These are phyloP conservation scores for Xylaria flabelliformis DNA, from an alignment of 495 filamentous ascomycete genomes.

Conservation along the genomic window DNA sequence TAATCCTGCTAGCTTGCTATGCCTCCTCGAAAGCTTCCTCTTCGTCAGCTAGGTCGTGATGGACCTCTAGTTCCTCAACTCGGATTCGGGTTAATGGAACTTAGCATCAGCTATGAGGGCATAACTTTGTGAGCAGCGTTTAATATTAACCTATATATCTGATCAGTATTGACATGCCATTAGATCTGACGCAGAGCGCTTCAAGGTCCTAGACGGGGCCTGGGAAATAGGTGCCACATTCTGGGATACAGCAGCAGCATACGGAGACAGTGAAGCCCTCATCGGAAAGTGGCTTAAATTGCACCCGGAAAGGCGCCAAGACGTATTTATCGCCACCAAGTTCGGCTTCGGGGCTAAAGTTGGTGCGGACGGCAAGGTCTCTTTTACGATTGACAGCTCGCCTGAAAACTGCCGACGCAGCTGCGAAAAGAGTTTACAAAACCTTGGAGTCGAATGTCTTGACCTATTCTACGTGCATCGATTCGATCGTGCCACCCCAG, in stretches of 20 bases:
- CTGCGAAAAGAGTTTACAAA: constrained; percentile 4
- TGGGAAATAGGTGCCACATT: constrained; percentile 53
- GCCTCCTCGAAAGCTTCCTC: constrained; percentile 36
- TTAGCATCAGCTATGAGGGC: constrained; percentile 56
- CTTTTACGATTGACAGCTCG: constrained; percentile 4
- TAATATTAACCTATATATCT: neutral
- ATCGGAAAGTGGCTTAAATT: constrained; percentile 60
- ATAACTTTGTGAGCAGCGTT: constrained; percentile 17
- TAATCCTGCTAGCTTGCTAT: neutral
- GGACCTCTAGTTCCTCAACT: constrained; percentile 61
- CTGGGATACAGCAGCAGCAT: constrained; percentile 58
- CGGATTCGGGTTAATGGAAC: constrained; percentile 62
- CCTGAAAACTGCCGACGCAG: constrained; percentile 1
- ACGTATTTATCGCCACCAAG: constrained; percentile 58
- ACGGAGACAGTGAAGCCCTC: constrained; percentile 58
- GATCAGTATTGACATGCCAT: neutral
- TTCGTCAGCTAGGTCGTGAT: constrained; percentile 56
- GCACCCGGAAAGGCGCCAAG: constrained; percentile 53
- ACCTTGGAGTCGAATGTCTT: constrained; percentile 6
- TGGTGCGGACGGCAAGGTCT: neutral
- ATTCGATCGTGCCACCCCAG: constrained; percentile 47
- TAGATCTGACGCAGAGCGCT: constrained; percentile 51
- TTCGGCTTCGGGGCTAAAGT: neutral
- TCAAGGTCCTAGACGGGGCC: constrained; percentile 53
- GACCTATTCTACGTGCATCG: constrained; percentile 41